phyloP scores from a whole-genome alignment of 2,329 filamentous ascomycete genomes.

The Huntiella bhutanensis region DNA sequence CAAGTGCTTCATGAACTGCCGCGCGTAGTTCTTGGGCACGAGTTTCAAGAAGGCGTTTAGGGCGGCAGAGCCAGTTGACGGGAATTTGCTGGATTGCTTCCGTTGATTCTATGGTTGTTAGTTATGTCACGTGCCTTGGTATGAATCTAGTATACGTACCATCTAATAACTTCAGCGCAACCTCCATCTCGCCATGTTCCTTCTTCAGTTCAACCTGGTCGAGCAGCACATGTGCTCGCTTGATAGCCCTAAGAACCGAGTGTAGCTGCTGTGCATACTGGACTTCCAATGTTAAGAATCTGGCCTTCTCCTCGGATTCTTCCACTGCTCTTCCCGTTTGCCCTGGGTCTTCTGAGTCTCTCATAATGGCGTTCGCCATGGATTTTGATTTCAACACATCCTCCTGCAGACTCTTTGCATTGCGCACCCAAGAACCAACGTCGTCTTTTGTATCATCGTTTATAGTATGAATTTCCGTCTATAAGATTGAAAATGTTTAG shows the following conservation, averaged over 20 bases:
- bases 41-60: constrained; percentile 44
- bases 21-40: constrained; percentile 47
- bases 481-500: background rate
- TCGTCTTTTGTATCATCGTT: constrained; percentile 62
- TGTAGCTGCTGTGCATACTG: constrained; percentile 40
- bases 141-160: constrained; percentile 20
- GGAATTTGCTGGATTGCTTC: constrained; percentile 38
- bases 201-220: constrained; percentile 40
- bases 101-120: constrained; percentile 29
- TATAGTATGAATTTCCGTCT: constrained; percentile 55
- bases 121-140: background rate
- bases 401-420: constrained; percentile 66
- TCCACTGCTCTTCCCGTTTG: constrained; percentile 32
- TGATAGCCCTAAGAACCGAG: constrained; percentile 30
- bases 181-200: constrained; percentile 34
- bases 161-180: constrained; percentile 38
- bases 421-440: constrained; percentile 68
- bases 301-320: constrained; percentile 33
- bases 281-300: constrained; percentile 38
- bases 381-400: constrained; percentile 68
- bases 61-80: constrained; percentile 40
- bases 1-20: constrained; percentile 46
- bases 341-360: constrained; percentile 48
- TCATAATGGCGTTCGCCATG: constrained; percentile 63
- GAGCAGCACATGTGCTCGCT: constrained; percentile 40